Evolutionary conservation across 371 early-diverging fungal species (phyloP).

Genomic region (Mucor circinelloides): DNA sequence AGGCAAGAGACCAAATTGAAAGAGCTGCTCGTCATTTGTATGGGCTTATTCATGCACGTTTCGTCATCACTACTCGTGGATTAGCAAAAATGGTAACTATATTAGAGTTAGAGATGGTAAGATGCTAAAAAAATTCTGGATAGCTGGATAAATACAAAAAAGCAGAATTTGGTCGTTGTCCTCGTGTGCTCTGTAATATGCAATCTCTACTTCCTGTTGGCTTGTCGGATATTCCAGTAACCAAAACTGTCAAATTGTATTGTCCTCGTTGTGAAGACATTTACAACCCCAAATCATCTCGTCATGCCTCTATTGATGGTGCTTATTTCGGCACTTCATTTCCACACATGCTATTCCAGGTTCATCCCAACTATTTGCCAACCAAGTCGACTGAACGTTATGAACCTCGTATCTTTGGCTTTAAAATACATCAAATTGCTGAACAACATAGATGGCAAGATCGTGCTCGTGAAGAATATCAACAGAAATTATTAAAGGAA

Average conservation of each 20-base stretch:
- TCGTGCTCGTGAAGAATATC: constrained; percentile 67
- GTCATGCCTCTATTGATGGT: constrained; percentile 90
- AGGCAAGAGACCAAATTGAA: constrained; percentile 72
- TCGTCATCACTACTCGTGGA: constrained; percentile 87
- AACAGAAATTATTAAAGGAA: constrained; percentile 18
- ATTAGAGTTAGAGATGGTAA: background rate
- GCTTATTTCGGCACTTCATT: constrained; percentile 98
- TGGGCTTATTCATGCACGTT: constrained; percentile 93
- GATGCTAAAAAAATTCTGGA: background rate
- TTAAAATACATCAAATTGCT: constrained; percentile 86
- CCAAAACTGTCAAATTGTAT: constrained; percentile 87
- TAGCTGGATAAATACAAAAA: constrained; percentile 85
- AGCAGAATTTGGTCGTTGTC: constrained; percentile 95
- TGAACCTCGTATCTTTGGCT: constrained; percentile 96
- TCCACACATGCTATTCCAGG: constrained; percentile 94
- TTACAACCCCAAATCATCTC: constrained; percentile 87
- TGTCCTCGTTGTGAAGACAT: constrained; percentile 95
- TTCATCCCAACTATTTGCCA: constrained; percentile 85
- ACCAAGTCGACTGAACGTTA: constrained; percentile 72
- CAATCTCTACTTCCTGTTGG: constrained; percentile 91
- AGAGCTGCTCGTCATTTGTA: constrained; percentile 86
- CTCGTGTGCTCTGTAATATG: constrained; percentile 88
- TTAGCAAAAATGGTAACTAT: constrained; percentile 79
- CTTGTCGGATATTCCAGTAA: constrained; percentile 80
- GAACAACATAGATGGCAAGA: constrained; percentile 91